A percentile compares a stretch with the other conserved stretches of the same genome.
phyloP scores from a whole-genome alignment of 129 eudicot genomes.

The Pseudognaphalium luteoalbum region DNA sequence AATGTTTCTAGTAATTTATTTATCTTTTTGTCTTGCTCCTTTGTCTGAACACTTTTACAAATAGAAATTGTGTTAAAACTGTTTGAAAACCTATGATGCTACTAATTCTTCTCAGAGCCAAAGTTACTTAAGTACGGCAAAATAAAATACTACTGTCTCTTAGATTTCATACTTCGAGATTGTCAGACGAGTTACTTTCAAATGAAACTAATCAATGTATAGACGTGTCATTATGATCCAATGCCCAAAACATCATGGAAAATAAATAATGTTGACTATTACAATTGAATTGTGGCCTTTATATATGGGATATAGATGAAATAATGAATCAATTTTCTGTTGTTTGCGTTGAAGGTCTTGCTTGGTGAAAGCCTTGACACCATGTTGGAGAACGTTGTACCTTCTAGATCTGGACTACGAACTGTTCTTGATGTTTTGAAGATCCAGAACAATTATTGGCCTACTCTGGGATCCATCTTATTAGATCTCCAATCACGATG shows the following conservation, averaged over 20 bases:
- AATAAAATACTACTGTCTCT: background rate
- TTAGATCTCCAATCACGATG: slow-evolving; percentile 58
- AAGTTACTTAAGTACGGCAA: background rate
- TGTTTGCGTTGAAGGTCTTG: slow-evolving; percentile 56
- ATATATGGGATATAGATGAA: background rate
- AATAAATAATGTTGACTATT: background rate
- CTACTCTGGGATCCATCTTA: slow-evolving; percentile 45
- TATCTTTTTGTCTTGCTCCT: background rate
- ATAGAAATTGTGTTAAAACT: background rate
- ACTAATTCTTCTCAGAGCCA: background rate
- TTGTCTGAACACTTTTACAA: background rate
- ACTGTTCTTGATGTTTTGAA: slow-evolving; percentile 72
- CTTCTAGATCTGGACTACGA: slow-evolving; percentile 67
- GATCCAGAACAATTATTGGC: slow-evolving; percentile 82
- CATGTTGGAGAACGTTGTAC: slow-evolving; percentile 45
- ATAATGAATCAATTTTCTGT: background rate
- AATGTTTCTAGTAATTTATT: background rate
- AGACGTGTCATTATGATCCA: background rate
- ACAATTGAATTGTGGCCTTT: background rate
- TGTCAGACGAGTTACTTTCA: background rate
- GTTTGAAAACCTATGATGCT: background rate
- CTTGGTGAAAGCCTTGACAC: slow-evolving; percentile 69
- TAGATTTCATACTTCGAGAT: background rate
- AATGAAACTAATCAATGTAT: background rate
- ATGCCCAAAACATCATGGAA: background rate